Evolutionary conservation across 106 monocot species (phyloP), one percentile per base, ranked within the genome.

Genomic region (Vanilla planifolia): DNA sequence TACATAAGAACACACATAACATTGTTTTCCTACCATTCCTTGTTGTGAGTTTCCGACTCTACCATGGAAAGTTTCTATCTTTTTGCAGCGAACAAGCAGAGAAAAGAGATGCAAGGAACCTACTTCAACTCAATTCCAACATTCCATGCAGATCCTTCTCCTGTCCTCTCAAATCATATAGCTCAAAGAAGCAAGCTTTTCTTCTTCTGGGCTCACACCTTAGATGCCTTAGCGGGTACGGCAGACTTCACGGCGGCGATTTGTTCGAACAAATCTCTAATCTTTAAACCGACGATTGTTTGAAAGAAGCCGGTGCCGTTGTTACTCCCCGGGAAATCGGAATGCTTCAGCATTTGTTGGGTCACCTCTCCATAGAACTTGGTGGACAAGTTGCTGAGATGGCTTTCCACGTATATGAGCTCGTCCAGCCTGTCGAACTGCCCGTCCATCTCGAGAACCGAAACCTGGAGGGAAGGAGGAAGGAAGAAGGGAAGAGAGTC

Each of bases 311-410:
- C 95, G 0, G 86, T 96, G 2, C 90, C 95, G n/a, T 96, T 96
- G 79, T 77, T 96, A 73, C 95, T 96, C 0, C 95, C 90, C 0
- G 95, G 95, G 74, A 90, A 96, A 60, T 96, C 90, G 0, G 90
- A 22, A 10, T 90, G 95, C 60, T 90, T 96, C 64, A 96, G 64
- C 95, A 96, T 87, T 66, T 96, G 90, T 50, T 90, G 95, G 40
- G 95, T 87, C 53, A 96, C 95, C 67, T 96, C 95, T 20, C 90
- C 95, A 22, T 96, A 96, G 66, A 90, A 96, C 58, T 90, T 96
- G 27, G 95, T 86, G 0, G 95, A 96, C 62, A 90, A 67, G 74
- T 77, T 90, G 75, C 90, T 96, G 25, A 90, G 81, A 47, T 96
- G 95, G 67, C 90, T 90, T 69, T 96, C 95, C 4, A 96, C 90